Evolutionary conservation across 371 early-diverging fungal species (phyloP).

Genomic region (Rhizopus microsporus): DNA sequence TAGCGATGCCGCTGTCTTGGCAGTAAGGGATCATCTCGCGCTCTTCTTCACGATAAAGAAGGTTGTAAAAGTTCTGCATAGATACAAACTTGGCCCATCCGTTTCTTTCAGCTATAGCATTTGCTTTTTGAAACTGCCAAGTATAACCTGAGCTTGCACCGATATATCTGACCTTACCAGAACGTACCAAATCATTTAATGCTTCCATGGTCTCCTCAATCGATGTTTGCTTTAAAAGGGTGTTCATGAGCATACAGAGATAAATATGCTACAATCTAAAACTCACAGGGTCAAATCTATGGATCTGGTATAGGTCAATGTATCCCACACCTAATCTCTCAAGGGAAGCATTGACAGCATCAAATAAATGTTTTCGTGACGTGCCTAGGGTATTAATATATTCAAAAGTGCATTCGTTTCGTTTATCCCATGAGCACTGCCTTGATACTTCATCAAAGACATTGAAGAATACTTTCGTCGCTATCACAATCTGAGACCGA

Average conservation of each 20-base stretch:
- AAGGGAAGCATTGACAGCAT: slow-evolving; percentile 52
- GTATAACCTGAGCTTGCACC: slow-evolving; percentile 29
- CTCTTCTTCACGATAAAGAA: slow-evolving; percentile 55
- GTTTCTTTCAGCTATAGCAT: slow-evolving; percentile 36
- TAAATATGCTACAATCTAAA: background rate
- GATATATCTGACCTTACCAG: slow-evolving; percentile 49
- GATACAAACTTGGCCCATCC: slow-evolving; percentile 50
- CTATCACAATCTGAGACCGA: slow-evolving; percentile 38
- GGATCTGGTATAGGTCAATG: slow-evolving; percentile 66
- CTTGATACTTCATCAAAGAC: background rate
- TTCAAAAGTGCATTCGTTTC: background rate
- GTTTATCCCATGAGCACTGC: background rate
- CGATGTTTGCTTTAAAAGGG: slow-evolving; percentile 47
- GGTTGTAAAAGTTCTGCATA: slow-evolving; percentile 46
- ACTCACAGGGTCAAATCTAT: slow-evolving; percentile 37
- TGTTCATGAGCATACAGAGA: slow-evolving; percentile 19
- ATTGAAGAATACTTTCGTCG: slow-evolving; percentile 36
- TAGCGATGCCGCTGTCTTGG: slow-evolving; percentile 32
- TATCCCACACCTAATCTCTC: slow-evolving; percentile 55
- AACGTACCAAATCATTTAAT: slow-evolving; percentile 42
- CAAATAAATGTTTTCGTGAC: slow-evolving; percentile 57
- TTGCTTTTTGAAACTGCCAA: slow-evolving; percentile 29
- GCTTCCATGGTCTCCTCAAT: slow-evolving; percentile 55
- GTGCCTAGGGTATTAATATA: slow-evolving; percentile 42
- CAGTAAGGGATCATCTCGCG: slow-evolving; percentile 52